Evolutionary conservation across 2,329 filamentous ascomycete species (phyloP), one percentile per base, ranked within the genome.

Genomic region (Escovopsis sp.): DNA sequence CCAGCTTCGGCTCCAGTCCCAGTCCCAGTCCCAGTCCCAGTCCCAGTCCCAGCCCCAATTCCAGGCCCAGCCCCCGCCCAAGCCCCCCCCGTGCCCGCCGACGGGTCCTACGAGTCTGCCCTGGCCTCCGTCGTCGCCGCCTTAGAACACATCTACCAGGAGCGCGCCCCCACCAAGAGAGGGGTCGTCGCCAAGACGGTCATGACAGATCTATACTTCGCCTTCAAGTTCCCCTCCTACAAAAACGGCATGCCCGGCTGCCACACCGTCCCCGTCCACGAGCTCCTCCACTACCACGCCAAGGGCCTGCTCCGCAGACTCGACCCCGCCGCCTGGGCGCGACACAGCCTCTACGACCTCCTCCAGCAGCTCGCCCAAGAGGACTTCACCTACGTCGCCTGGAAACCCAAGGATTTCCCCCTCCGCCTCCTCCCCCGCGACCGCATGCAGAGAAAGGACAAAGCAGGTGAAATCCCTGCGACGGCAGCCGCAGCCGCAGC

Each of bases 221-320:
- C 35, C 16, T 54, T 55, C 41, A 49, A 42, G 21, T 53, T 59
- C 19, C 53, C 54, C 7, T 44, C 27, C 8, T 53, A 42, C 23
- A 44, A 36, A 32, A 43, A 48, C 17, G 44, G 43, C n/a, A 32
- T 40, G 10, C 12, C 28, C 5, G 55, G 49, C 15, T 47, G 51
- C n/a, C 62, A 65, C 45, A 62, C 50, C 32, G 55, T 69, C 9
- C 56, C 55, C 3, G 49, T 56, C 3, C 37, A 50, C 27, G 61
- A 68, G 27, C 46, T 70, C 3, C 45, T 66, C 2, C 53, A 59
- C 11, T 69, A 65, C 40, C 63, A 65, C 35, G 56, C 64, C 2
- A 43, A 43, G 4, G 56, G 57, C 5, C 51, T 72, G 5, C 41
- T 63, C 1, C 36, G 47, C 2, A 41, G 41, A 4, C 47, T 67